These are phyloP conservation scores for Aspergillus incahuasiensis DNA, from an alignment of 495 filamentous ascomycete genomes.

Conservation along the genomic window DNA sequence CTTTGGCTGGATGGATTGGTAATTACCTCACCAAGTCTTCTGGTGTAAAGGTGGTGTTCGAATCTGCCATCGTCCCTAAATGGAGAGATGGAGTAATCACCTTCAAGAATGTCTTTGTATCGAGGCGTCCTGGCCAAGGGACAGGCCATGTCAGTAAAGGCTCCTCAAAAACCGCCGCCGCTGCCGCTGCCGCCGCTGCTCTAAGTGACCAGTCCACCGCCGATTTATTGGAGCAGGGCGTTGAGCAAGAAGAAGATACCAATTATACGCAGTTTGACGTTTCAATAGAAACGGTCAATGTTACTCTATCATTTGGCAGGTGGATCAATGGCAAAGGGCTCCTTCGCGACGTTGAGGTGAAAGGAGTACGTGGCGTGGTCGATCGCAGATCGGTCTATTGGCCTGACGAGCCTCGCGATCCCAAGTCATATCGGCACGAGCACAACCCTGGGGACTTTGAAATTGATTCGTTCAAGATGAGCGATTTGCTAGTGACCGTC, in stretches of 20 bases:
- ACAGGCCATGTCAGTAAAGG: constrained; percentile 83
- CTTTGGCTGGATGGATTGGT: constrained; percentile 84
- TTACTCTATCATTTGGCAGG: constrained; percentile 93
- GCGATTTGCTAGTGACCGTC: constrained; percentile 86
- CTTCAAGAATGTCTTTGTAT: constrained; percentile 96
- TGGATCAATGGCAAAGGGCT: constrained; percentile 97
- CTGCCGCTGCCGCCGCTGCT: constrained; percentile 74
- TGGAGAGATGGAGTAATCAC: constrained; percentile 94
- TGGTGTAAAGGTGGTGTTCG: constrained; percentile 93
- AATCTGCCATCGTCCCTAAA: constrained; percentile 93
- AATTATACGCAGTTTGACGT: constrained; percentile 98
- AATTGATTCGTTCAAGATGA: constrained; percentile 91
- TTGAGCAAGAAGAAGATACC: constrained; percentile 73
- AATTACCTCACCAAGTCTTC: constrained; percentile 95
- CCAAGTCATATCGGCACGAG: constrained; percentile 79
- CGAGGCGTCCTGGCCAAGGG: constrained; percentile 77
- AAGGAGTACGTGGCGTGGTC: constrained; percentile 92
- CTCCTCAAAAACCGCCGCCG: constrained; percentile 78
- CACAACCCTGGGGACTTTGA: constrained; percentile 94
- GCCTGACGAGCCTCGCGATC: constrained; percentile 67
- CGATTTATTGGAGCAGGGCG: constrained; percentile 19
- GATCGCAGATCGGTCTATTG: constrained; percentile 80
- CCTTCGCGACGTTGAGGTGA: constrained; percentile 86
- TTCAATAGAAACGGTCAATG: constrained; percentile 91
- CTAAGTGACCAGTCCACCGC: constrained; percentile 29